Conservation (phyloP, 2,329 filamentous ascomycete species). For the Tolypocladium ophioglossoides region DNA sequence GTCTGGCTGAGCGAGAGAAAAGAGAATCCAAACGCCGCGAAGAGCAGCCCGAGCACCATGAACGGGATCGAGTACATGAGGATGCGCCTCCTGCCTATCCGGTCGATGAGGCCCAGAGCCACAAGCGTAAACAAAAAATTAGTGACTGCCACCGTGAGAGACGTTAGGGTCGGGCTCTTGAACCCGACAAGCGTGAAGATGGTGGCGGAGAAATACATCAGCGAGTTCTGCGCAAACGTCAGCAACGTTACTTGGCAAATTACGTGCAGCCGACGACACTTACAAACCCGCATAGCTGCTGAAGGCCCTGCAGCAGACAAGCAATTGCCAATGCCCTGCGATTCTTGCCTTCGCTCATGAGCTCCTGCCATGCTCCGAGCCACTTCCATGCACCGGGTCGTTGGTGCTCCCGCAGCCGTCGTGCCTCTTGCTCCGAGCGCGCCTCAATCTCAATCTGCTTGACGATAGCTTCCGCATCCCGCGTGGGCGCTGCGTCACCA, state of each 20-base stretch:
- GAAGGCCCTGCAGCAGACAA: constrained; percentile 74
- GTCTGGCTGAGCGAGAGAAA: constrained; percentile 39
- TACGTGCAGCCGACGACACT: constrained; percentile 16
- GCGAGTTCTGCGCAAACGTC: constrained; percentile 49
- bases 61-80: constrained; percentile 75
- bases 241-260: neutral
- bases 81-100: constrained; percentile 67
- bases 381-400: constrained; percentile 19
- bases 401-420: constrained; percentile 22
- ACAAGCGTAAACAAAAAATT: constrained; percentile 73
- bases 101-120: constrained; percentile 68
- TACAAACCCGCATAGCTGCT: constrained; percentile 80
- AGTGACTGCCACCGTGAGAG: constrained; percentile 69
- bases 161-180: constrained; percentile 66
- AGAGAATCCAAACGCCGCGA: constrained; percentile 64
- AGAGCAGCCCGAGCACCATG: constrained; percentile 64
- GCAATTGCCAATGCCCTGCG: constrained; percentile 72
- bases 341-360: constrained; percentile 50
- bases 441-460: constrained; percentile 65
- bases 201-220: constrained; percentile 87
- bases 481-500: constrained; percentile 27
- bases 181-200: constrained; percentile 74
- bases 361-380: constrained; percentile 39
- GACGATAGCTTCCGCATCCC: constrained; percentile 49
- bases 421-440: constrained; percentile 51